phyloP scores from a whole-genome alignment of 805 yeast genomes.

The Saccharomyces jurei region DNA sequence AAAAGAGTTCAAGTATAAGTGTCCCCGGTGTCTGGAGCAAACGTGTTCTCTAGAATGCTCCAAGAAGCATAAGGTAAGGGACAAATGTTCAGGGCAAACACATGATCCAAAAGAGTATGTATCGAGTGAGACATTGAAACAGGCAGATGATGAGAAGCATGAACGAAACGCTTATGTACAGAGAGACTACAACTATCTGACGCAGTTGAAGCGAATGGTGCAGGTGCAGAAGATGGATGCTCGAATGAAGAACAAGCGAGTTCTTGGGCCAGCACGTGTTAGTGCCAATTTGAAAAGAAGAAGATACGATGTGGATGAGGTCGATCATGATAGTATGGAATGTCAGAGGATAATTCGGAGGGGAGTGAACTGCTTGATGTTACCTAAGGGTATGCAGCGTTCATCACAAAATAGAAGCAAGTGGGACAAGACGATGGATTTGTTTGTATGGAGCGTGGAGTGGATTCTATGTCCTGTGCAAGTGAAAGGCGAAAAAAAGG shows the following conservation, averaged over 20 bases:
- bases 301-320: slow-evolving; percentile 5
- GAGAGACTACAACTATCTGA: slow-evolving; percentile 74
- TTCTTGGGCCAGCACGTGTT: slow-evolving; percentile 26
- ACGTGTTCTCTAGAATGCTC: slow-evolving; percentile 73
- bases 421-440: slow-evolving; percentile 54
- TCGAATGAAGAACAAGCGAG: slow-evolving; percentile 37
- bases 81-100: slow-evolving; percentile 57
- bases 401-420: slow-evolving; percentile 55
- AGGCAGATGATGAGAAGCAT: slow-evolving; percentile 29
- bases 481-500: slow-evolving; percentile 8
- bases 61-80: slow-evolving; percentile 53
- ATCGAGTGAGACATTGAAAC: slow-evolving; percentile 37
- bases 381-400: slow-evolving; percentile 73
- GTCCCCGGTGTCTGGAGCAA: slow-evolving; percentile 65
- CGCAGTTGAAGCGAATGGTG: slow-evolving; percentile 50
- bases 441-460: slow-evolving; percentile 75
- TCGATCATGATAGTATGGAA: slow-evolving; percentile 10
- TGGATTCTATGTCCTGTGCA: slow-evolving; percentile 42
- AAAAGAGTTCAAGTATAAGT: slow-evolving; percentile 51
- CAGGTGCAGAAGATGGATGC: slow-evolving; percentile 51
- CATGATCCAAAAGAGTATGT: slow-evolving; percentile 52
- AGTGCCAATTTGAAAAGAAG: slow-evolving; percentile 18
- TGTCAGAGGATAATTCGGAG: slow-evolving; percentile 36
- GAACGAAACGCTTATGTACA: slow-evolving; percentile 45
- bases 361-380: slow-evolving; percentile 54